Evolutionary conservation across 495 filamentous ascomycete species (phyloP).

Genomic region (Neurospora intermedia): DNA sequence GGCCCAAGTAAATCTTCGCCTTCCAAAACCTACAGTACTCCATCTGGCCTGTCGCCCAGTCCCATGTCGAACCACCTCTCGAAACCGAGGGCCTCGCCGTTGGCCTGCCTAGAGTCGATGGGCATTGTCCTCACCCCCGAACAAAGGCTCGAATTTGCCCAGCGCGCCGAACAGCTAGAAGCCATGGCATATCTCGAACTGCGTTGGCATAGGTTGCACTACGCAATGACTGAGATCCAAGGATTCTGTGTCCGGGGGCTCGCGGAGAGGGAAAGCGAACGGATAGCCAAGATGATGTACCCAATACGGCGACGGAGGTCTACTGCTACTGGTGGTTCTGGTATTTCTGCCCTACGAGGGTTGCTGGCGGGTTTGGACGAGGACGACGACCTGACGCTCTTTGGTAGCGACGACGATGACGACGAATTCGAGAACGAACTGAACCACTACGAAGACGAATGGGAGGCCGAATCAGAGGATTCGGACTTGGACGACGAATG

Average conservation of each 20-base stretch:
- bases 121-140: not conserved
- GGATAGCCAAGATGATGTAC: not conserved
- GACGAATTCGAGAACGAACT: not conserved
- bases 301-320: not conserved
- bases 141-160: not conserved
- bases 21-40: not conserved
- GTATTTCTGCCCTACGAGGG: not conserved
- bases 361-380: not conserved
- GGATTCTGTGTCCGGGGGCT: not conserved
- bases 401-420: not conserved
- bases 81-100: not conserved
- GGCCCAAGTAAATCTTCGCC: not conserved
- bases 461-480: not conserved
- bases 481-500: not conserved
- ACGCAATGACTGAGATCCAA: not conserved
- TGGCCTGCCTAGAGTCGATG: not conserved
- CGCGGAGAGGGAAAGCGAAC: not conserved
- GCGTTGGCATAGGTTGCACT: not conserved
- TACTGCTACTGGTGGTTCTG: not conserved
- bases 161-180: not conserved
- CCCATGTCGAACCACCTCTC: not conserved
- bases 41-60: not conserved
- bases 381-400: not conserved
- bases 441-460: not conserved
- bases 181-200: not conserved